Base-by-base conservation (phyloP, 2,329 filamentous ascomycete genomes). In the Curvularia spicifera region DNA sequence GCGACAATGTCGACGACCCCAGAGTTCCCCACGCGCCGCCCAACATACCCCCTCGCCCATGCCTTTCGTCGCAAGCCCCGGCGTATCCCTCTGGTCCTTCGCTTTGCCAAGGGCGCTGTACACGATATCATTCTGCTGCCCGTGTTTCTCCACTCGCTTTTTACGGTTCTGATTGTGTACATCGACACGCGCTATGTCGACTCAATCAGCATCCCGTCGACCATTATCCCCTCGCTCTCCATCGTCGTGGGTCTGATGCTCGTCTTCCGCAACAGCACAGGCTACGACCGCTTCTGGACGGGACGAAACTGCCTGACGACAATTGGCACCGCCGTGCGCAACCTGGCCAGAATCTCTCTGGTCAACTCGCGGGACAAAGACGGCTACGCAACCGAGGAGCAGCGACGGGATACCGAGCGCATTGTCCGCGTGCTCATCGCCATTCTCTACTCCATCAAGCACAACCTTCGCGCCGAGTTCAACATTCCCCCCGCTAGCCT, bases 171-270 rank as follows among this genome's bases (percentile, higher is more conserved):
- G 2, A 79, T 89, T 52, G 84, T 87, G 29, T 87, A 82, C 65
- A 72, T 87, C 55, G 85, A 88, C 69, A 70, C 66, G 2, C 78
- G 78, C 51, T 78, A 82, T 66, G 79, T 84, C 58, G 74, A 73
- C 15, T 73, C 82, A 52, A 78, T 88, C 33, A 82, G 80, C 39
- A 79, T 89, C 35, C 86, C 87, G 8, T 80, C 80, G 47, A 84
- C 79, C 63, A 87, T 88, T 61, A 85, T 89, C 44, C 86, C 87
- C 1, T 85, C 82, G 13, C 77, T 89, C 1, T 86, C 83, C 33
- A 89, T 89, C 55, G 87, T 89, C 50, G 86, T 89, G 2, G 87
- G 87, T 67, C 73, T 89, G 40, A 88, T 89, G 82, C 84, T 89
- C 33, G 87, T 89, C 28, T 89, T 89, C 76, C 82, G 87, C 37